phyloP scores from a whole-genome alignment of 495 filamentous ascomycete species.

The Penicillium coprophilum region DNA sequence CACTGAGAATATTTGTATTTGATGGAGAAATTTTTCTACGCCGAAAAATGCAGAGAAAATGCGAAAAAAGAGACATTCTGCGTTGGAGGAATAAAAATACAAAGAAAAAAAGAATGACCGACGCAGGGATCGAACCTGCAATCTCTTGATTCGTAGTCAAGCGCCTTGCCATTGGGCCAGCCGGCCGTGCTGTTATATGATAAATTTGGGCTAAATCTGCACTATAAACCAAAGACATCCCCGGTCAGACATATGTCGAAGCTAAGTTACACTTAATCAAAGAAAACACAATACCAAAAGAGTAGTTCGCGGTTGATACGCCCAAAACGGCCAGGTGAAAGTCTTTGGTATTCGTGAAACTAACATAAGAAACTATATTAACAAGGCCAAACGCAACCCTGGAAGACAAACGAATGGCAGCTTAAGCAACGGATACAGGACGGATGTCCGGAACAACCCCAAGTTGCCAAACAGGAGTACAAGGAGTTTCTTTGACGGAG shows the following conservation, averaged over 20 bases:
- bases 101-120: constrained; percentile 32
- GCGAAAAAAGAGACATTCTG: not conserved
- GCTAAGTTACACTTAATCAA: not conserved
- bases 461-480: no score
- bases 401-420: no score
- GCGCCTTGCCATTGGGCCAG: constrained; percentile 70
- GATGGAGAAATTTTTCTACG: not conserved
- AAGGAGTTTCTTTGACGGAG: no score
- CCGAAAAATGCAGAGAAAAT: not conserved
- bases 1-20: not conserved
- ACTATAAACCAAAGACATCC: not conserved
- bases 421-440: no score
- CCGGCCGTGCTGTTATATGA: constrained; percentile 26
- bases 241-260: not conserved
- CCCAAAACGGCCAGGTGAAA: no score
- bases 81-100: not conserved
- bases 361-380: no score
- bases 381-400: no score
- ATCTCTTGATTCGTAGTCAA: constrained; percentile 71
- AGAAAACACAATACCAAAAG: no score
- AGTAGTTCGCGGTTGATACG: no score
- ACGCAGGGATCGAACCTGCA: constrained; percentile 47
- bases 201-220: not conserved
- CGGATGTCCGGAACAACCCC: no score
- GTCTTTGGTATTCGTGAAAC: no score